Evolutionary conservation across 176 grass and related monocot genomes (phyloP), one percentile per base, ranked within the genome.

Genomic region (Cocos nucifera): DNA sequence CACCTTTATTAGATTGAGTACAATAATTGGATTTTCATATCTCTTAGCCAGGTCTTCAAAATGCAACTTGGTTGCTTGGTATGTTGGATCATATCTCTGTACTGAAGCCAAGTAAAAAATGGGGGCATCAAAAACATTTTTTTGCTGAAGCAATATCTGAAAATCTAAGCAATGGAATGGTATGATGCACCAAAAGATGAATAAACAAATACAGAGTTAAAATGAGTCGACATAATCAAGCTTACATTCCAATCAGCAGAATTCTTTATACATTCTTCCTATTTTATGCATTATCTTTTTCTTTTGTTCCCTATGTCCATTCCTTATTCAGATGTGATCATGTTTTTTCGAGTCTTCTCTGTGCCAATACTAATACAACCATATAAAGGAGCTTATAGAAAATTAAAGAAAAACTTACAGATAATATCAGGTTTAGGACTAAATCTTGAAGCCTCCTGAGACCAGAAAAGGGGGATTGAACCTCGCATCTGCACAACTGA

Each of bases 361-460:
- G 35, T 12, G 9, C 6, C 35, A 44, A 44, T 44, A 12, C 35
- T 12, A 44, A 44, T 44, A 44, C 35, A 14, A 44, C 8, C 8
- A 44, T 44, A 44, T 44, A 44, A 44, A 44, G 35, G 35, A 12
- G 35, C 35, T 12, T 44, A 10, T 14, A 2, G 8, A 12, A 30
- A 12, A 44, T 44, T 3, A 44, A 44, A 44, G 2, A 44, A 44
- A 44, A 12, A 73, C 79, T 80, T 73, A 97, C 93, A 83, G 50
- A 97, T 72, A 72, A 97, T 88, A 79, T 97, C 93, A 71, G 87
- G 93, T 83, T 97, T 97, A 69, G 93, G 93, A 90, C 93, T 97
- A 69, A 91, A 79, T 68, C 87, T 72, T 54, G 87, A 87, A 57
- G 93, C 72, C 76, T 97, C 93, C 25, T 97, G 93, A 17, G 93